Percentiles rank a stretch among this genome's conserved stretches.
phyloP scores from a whole-genome alignment of 306 rosid genomes.

The Cicer chorassanicum region DNA sequence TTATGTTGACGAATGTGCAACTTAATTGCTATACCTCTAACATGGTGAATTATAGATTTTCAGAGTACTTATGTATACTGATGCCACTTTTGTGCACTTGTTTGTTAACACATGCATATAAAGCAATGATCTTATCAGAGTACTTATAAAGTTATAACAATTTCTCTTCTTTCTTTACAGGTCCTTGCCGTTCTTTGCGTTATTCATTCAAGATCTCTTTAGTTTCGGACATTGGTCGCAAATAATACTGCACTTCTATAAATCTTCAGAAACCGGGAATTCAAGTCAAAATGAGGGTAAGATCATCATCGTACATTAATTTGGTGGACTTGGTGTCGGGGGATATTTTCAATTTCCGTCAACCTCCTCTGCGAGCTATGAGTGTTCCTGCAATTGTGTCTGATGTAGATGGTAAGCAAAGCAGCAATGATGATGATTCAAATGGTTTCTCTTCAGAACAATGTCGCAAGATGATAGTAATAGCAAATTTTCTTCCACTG shows the following conservation, averaged over 20 bases:
- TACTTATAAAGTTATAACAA: neutral
- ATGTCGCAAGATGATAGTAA: conserved; percentile 59
- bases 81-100: neutral
- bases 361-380: conserved; percentile 65
- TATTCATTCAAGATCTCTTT: neutral
- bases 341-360: conserved; percentile 64
- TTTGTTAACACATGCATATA: neutral
- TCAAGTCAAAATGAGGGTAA: conserved; percentile 58
- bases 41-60: conserved; percentile 20
- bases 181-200: conserved; percentile 39
- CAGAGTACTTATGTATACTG: neutral
- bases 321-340: conserved; percentile 68
- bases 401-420: conserved; percentile 50
- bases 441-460: conserved; percentile 46
- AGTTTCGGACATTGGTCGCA: conserved; percentile 30
- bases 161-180: conserved; percentile 44
- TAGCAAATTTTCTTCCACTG: conserved; percentile 77
- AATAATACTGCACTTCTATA: neutral
- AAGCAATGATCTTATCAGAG: neutral
- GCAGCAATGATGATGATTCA: conserved; percentile 43
- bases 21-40: conserved; percentile 5
- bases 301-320: conserved; percentile 64
- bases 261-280: conserved; percentile 35
- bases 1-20: neutral
- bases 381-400: conserved; percentile 59